A percentile compares a stretch with the other conserved stretches of the same genome.
Evolutionary conservation across 257 asterid species (phyloP).

Genomic region (Fraxinus anomala): DNA sequence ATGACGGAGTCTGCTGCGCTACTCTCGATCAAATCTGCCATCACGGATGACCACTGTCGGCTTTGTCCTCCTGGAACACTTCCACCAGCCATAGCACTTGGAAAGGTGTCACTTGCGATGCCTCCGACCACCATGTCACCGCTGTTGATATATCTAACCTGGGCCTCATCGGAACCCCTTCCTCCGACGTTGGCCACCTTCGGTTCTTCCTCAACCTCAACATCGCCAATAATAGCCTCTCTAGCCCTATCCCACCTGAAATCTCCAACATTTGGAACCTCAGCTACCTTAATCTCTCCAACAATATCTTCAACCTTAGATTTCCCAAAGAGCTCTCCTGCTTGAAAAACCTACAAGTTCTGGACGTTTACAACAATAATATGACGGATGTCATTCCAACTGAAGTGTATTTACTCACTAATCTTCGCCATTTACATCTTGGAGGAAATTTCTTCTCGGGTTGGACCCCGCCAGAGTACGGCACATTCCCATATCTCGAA

Average conservation of each 20-base stretch:
- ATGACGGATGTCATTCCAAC: constrained; percentile 70
- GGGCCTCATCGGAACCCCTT: constrained; percentile 60
- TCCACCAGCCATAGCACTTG: constrained; percentile 52
- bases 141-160: constrained; percentile 55
- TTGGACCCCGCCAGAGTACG: constrained; percentile 65
- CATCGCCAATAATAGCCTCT: constrained; percentile 55
- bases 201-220: constrained; percentile 61
- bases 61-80: constrained; percentile 46
- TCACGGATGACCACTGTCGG: constrained; percentile 41
- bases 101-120: constrained; percentile 56
- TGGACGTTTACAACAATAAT: constrained; percentile 82
- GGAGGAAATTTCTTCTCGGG: constrained; percentile 85
- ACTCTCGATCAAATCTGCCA: constrained; percentile 47
- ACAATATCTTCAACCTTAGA: constrained; percentile 54
- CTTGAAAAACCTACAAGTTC: constrained; percentile 54
- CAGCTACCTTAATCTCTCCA: constrained; percentile 68
- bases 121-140: constrained; percentile 44
- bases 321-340: constrained; percentile 57
- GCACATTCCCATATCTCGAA: constrained; percentile 53
- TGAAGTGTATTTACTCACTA: constrained; percentile 45
- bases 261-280: constrained; percentile 57
- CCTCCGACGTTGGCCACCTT: constrained; percentile 61
- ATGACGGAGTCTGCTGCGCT: constrained; percentile 45
- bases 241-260: constrained; percentile 68
- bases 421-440: constrained; percentile 66